Base-by-base conservation (phyloP, 352 stramenopile species). In the Phytopythium sindhum region DNA sequence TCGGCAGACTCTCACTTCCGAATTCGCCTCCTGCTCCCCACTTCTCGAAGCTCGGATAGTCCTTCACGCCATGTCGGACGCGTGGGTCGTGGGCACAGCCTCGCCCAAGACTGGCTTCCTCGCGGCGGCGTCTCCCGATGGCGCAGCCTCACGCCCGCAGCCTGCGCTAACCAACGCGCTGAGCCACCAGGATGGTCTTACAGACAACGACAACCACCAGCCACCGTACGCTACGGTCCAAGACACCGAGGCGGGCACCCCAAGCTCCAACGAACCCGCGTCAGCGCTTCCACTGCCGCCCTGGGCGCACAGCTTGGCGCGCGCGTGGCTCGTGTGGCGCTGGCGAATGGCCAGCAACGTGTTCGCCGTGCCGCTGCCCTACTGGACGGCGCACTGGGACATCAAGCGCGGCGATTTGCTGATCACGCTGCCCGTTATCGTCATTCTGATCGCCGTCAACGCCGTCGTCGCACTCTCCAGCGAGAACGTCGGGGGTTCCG, bases 341-440 rank as follows among this genome's bases (percentile, higher is more conserved):
- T 82, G 71, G 71, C 69, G 69, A 17, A 37, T 82, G 2, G 67
- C 71, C 7, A 29, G 57, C 29, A 67, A 58, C 63, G 44, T 79
- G n/a, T 82, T 82, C 51, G 64, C 68, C 0, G 52, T 64, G 45
- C 63, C 72, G 17, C 33, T 80, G 23, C 71, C 72, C 21, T 44
- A 74, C 33, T 42, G 75, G 0, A 84, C 75, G 0, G 67, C 61
- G 0, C 17, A 61, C 17, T 63, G 67, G 0, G 70, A 73, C 57
- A 41, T 85, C 21, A 85, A 77, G 23, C 23, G 75, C 8, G 77
- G 77, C 21, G 74, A 82, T 21, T 24, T 80, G n/a, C 29, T 80
- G 8, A 21, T 79, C 57, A 75, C 63, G 37, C 28, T 79, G 9
- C 73, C 73, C 2, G 52, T 79, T 3, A 60, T 37, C 21, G 29